Base-by-base conservation (phyloP, 805 yeast species). In the Candida parachauliodes region DNA sequence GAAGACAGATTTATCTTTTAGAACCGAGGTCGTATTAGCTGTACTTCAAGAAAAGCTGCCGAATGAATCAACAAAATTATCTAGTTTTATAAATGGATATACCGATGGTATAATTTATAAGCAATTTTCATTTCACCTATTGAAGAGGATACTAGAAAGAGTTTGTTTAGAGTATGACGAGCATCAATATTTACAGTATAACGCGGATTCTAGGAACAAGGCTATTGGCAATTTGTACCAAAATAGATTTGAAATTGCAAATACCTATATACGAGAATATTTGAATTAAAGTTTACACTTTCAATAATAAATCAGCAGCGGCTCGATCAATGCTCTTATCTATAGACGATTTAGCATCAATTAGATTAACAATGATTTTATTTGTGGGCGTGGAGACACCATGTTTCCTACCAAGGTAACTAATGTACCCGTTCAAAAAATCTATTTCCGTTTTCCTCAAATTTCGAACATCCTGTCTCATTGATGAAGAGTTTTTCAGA, bases 351-450 rank as follows among this genome's bases (percentile, higher is more conserved):
- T 65, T 67, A 19, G 54, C 48, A 28, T 65, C 65, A 2, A 81
- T 73, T 55, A 83, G 56, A 6, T 57, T 49, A 17, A 60, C 50
- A 28, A 83, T 49, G 42, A 74, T 60, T 21, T 52, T 51, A 53
- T 82, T 82, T 32, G 70, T 60, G 1, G 70, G 70, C 1, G 81
- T 72, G 1, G 62, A 48, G 1, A 67, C 32, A 1, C 69, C 65
- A 32, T 70, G 59, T 41, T 64, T 60, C 21, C 57, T 48, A 1
- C 86, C 95, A 36, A 79, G 59, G 5, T 51, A 54, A 1, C 74
- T 81, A 9, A 89, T 69, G 51, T 79, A 87, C 1, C 97, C 97
- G 54, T 89, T 93, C 42, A 91, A 81, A 54, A 75, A 83, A 43
- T 81, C 84, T 15, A 91, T 76, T 54, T 91, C 98, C 0, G 93